Base-by-base conservation (phyloP, 345 rosid species). In the Iberis pinnata region DNA sequence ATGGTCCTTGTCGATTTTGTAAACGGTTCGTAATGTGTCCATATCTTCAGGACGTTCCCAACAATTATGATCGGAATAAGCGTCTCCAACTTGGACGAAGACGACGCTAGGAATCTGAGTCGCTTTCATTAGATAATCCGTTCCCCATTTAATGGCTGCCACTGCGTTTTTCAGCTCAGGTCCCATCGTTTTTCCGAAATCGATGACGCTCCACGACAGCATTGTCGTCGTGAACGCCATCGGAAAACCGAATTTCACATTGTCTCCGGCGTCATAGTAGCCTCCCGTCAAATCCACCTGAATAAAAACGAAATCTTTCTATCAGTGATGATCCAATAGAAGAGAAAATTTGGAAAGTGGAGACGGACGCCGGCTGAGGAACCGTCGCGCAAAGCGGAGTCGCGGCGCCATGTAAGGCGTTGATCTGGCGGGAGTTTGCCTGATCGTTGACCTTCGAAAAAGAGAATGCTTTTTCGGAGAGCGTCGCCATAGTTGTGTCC, bases 41-140 rank as follows among this genome's bases (percentile, higher is more conserved):
- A 87, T 90, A 75, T 90, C 98, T 69, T 90, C 96, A n/a, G 95
- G 95, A 50, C 95, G 73, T 68, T 90, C 96, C 98, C 98, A 90
- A 39, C 98, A 87, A 45, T 80, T 80, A 49, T 90, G 98, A 36
- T 90, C 98, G 9, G 92, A 82, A 35, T 76, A 74, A 26, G 96
- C 95, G 24, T 90, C 95, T 8, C 96, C 98, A 31, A 89, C 97
- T 84, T 81, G 80, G 0, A 58, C 70, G 40, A 66, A 66, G 2
- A 66, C 60, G 10, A 58, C 65, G 9, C 25, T 19, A 0, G 64
- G 65, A 51, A 65, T 18, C 20, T 24, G 19, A 9, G 70, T 65
- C 29, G 94, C 83, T 67, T 89, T 89, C 67, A 84, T 52, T 73
- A 86, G 86, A 49, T 84, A 89, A 75, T 89, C 89, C 0, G 96